Base-by-base conservation (phyloP, 768 basidiomycete genomes). In the Lentinus tigrinus region DNA sequence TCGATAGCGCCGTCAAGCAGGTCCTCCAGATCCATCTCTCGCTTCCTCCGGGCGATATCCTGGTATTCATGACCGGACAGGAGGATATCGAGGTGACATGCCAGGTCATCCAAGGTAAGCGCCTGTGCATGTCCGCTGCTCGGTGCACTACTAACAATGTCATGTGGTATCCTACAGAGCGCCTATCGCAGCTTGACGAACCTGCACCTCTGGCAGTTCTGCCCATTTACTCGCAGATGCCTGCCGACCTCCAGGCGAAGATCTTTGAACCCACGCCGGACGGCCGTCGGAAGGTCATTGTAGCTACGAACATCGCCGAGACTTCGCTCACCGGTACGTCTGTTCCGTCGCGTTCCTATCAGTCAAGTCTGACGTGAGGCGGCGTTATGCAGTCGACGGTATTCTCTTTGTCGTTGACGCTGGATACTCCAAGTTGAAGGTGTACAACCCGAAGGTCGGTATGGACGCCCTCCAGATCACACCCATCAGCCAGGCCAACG, bases 391-490 rank as follows among this genome's bases (percentile, higher is more conserved):
- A 92, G 97, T 98, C 61, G 97, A 99, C 65, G 97, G 97, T 66
- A 99, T 99, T 69, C 78, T 97, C 37, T 99, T 89, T 64, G 97
- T 99, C 26, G 92, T 99, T 2, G 97, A 99, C 70, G 86, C 93
- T 0, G 97, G 97, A 0, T 98, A 94, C 72, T 97, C 93, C 23
- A 99, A 98, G 73, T 78, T 99, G 61, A 98, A 98, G 74, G 96
- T 98, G 21, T 98, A 99, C 78, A 99, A 98, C 69, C 95, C 97
- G 16, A 94, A 95, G 72, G 94, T 98, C 59, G 97, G 97, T 60
- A 99, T 99, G 97, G 97, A 98, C 68, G 95, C 97, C 3, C 77
- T 99, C 51, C 97, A 99, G 71, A 98, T 99, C 64, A 99, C 97
- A 5, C 97, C 97, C 2, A 95, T 99, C 77, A 96, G 94, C 74